Base-by-base conservation (phyloP, 2,329 filamentous ascomycete species). In the Cladosporium sp. region DNA sequence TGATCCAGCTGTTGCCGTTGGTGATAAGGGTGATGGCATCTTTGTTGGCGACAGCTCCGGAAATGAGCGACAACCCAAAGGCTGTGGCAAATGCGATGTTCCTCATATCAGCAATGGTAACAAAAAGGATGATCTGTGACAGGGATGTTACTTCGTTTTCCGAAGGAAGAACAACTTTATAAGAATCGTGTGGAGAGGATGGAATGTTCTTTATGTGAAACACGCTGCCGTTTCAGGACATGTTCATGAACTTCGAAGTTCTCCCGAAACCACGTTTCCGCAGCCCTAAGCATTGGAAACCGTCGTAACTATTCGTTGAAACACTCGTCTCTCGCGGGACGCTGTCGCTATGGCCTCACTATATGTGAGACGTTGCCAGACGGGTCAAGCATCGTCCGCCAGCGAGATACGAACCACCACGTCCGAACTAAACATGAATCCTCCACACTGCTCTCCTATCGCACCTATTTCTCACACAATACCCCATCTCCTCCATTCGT, bases 381-480 rank as follows among this genome's bases (percentile, higher is more conserved):
- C 14, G 11, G 26, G 23, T 51, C 48, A 25, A 25, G 48, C 23
- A 10, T 25, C n/a, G n/a, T n/a, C n/a, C n/a, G n/a, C n/a, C n/a
- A n/a, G 48, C 13, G 23, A n/a, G 7, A 18, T 7, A 43, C 2
- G 16, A 7, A 6, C 34, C 30, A 11, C 34, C 34, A 16, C 14
- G 34, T 16, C 49, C 34, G 28, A 25, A 2, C 25, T 56, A 74
- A 26, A 71, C 69, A 25, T 73, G 69, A 30, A 73, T 62, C 36
- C 71, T 77, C 85, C 72, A 79, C 63, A 36, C 58, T 0, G 75
- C 71, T 49, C 75, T 69, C 59, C 69, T 68, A 53, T 75, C 73
- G 28, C 74, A 63, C 46, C 72, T 65, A 32, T 73, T 74, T 65
- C 69, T 74, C 14, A 78, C 67, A 59, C 73, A 72, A 65, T 82